Evolutionary conservation across 441 rosid species (phyloP), one percentile per base, ranked within the genome.

Genomic region (Macaranga tanarius): DNA sequence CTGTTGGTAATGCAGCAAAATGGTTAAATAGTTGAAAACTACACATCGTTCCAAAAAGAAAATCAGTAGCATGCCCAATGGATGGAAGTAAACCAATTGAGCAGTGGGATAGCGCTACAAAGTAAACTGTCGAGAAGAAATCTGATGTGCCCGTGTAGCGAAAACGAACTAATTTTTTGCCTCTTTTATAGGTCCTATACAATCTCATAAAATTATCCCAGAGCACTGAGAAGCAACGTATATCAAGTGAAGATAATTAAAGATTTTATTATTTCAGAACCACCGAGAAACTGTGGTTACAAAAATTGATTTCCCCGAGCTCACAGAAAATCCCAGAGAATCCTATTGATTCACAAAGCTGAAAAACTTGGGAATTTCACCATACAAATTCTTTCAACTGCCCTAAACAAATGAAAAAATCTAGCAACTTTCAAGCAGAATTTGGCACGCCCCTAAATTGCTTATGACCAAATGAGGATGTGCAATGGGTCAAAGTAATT

Each of bases 1-100:
- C 98, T 92, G 96, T 50, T 50, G 65, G 74, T 40, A 25, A 72
- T 59, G 38, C 44, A n/a, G 47, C 17, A 10, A 60, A 64, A 10
- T 8, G 47, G 47, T 22, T 47, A 65, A 38, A 10, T 17, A 5
- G 34, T 63, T 16, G 31, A 45, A 22, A 13, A 17, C 3, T 6
- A 54, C 7, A 57, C 15, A 20, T 50, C n/a, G n/a, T n/a, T n/a
- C n/a, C 22, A 11, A 19, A 58, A 58, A 70, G 25, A 48, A 45
- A 40, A 12, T n/a, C 10, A 26, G n/a, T 20, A 64, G 70, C 62
- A 44, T 16, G 22, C 31, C 28, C 11, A 44, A 5, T 3, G n/a
- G 26, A 28, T 10, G 65, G 31, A n/a, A 13, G 20, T 55, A 52
- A 52, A 2, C 57, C 3, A 16, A 2, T 11, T 15, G 10, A 50